Conservation (phyloP, 495 filamentous ascomycete species). For the Tuber borchii region DNA sequence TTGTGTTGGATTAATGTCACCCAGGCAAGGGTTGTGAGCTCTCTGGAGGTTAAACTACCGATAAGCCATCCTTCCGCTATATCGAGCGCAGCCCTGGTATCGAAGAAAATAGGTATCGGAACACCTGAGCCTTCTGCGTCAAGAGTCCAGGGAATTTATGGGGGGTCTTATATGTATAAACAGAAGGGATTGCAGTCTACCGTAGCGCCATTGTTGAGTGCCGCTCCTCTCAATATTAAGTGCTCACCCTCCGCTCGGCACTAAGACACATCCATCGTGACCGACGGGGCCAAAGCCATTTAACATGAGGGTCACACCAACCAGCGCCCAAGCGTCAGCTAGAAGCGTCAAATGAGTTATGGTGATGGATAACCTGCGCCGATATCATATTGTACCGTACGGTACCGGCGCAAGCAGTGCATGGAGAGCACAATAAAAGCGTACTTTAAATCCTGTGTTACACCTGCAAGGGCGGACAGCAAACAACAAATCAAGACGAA, state of each 20-base stretch:
- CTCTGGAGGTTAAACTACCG: neutral
- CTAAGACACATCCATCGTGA: neutral
- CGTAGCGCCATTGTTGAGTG: neutral
- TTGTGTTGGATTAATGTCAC: neutral
- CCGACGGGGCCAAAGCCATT: neutral
- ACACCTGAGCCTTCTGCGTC: neutral
- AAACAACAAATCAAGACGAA: neutral
- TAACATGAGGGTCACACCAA: neutral
- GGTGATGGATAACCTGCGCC: neutral
- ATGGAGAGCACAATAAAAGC: neutral
- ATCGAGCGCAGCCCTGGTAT: neutral
- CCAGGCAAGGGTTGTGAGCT: neutral
- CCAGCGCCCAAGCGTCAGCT: neutral
- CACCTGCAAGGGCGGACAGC: neutral
- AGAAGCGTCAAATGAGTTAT: neutral
- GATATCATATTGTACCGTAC: neutral
- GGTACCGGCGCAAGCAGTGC: neutral
- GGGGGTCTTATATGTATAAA: neutral
- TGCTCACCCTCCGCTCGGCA: neutral
- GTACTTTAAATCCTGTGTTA: neutral
- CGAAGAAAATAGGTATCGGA: neutral
- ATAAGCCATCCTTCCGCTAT: neutral
- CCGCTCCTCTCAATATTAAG: neutral
- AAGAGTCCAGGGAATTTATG: neutral
- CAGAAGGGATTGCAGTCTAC: neutral